Conservation (phyloP, 169 alveolate genomes). For the Plasmodium falciparum region DNA sequence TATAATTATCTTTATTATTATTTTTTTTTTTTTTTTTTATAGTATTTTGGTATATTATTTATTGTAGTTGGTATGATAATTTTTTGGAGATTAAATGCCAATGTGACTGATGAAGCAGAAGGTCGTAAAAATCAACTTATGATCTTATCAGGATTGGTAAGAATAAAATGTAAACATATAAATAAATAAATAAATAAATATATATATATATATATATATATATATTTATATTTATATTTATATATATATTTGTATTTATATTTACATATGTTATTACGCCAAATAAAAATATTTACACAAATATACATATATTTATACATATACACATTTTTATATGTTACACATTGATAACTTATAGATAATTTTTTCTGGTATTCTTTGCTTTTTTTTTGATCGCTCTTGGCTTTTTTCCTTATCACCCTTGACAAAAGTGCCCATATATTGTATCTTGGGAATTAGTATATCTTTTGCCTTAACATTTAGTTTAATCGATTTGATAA, state of each 20-base stretch:
- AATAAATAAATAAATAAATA: too few species aligned
- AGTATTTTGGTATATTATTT: conserved; percentile 93
- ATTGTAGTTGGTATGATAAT: conserved; percentile 91
- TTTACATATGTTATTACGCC: background rate
- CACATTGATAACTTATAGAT: conserved; percentile 72
- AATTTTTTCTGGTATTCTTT: conserved; percentile 91
- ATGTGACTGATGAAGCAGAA: conserved; percentile 77
- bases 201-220: background rate
- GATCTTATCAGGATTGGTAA: conserved; percentile 85
- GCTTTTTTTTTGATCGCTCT: conserved; percentile 92
- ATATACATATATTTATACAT: conserved; percentile 6
- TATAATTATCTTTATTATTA: conserved; percentile 1
- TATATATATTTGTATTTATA: background rate
- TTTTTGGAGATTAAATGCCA: conserved; percentile 89
- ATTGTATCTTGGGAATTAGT: conserved; percentile 95
- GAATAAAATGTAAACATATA: conserved; percentile 4
- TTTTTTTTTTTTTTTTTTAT: conserved; percentile 11
- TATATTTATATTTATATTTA: background rate
- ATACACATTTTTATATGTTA: background rate
- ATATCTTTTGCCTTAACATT: conserved; percentile 95
- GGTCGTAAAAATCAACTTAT: conserved; percentile 80
- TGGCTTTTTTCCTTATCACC: conserved; percentile 92
- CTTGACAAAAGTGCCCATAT: conserved; percentile 90
- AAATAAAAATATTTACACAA: background rate
- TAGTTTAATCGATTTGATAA: conserved; percentile 93